Base-by-base conservation (phyloP, 2,329 filamentous ascomycete species). In the Didymellaceae sp. region DNA sequence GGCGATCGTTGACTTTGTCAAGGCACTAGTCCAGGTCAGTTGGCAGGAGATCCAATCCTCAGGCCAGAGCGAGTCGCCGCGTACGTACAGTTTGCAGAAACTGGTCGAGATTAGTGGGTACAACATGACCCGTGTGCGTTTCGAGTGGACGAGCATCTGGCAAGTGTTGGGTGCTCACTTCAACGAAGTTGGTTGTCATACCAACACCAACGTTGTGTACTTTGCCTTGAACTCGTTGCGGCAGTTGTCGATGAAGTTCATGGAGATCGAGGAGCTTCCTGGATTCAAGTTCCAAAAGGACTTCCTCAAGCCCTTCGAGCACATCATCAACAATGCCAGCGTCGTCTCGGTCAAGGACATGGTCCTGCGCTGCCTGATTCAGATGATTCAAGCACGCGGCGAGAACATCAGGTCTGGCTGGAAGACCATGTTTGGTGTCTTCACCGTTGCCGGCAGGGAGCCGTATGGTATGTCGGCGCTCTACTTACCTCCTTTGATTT, bases 241-340 rank as follows among this genome's bases (percentile, higher is more conserved):
- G 31, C 94, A 99, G 72, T 78, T 99, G 31, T 97, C 93, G 0
- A 97, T 99, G 92, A 88, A 92, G 14, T 99, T 99, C 70, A 90
- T 99, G 89, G 94, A 99, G 74, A 91, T 97, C 54, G 94, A 96
- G 71, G 94, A 99, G 73, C 76, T 99, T 61, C 91, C 94, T 1
- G 94, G 95, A 66, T 99, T 99, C 83, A 97, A 97, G 74, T 99
- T 99, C 69, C 94, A 99, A 66, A 99, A 99, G 72, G 93, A 99
- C 71, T 99, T 99, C 72, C 77, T 99, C 45, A 97, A 97, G 74
- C 94, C 95, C 0, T 99, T 99, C 64, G 93, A 99, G 76, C 91
- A 97, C 72, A 91, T 99, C 63, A 90, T 99, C 78, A 87, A 89
- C 50, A 97, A 99, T 71, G 94, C 91, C 32, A 90, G 82, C 57